Evolutionary conservation across 495 filamentous ascomycete genomes (phyloP), one percentile per base, ranked within the genome.

Genomic region (Haplographium delicatum): DNA sequence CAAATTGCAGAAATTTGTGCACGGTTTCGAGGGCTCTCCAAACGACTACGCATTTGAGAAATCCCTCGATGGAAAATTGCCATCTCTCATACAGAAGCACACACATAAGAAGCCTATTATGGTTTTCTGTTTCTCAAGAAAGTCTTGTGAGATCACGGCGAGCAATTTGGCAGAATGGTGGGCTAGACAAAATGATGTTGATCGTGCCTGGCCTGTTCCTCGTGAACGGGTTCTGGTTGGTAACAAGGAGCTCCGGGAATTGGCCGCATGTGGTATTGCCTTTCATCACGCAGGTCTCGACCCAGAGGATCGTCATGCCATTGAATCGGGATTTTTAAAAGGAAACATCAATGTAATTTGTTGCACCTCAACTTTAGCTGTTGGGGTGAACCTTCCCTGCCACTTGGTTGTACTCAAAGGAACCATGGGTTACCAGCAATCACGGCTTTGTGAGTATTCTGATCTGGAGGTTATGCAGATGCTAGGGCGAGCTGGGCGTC

Each of bases 391-490:
- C 60, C 69, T 98, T 15, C 93, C 93, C 9, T 93, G 93, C 49
- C 85, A 97, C 61, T 80, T 96, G 1, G 91, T 95, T 3, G 82
- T 98, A 7, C 82, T 98, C 45, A 98, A 97, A 64, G 89, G 89
- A 24, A 96, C 91, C 0, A 78, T 85, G 18, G 73, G 78, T 4
- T 98, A 81, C 66, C 73, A 79, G 33, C 79, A 84, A 42, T 33
- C 50, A 8, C 66, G 77, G 48, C 63, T 78, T 16, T 76, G 83
- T 44, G 90, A 98, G 62, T 95, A 93, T 56, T 82, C 87, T 0
- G 91, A 96, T 62, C 70, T 98, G 15, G 93, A 98, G 57, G 79
- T 98, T 52, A 96, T 95, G 88, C 93, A 98, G 62, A 98, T 98
- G 93, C 76, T 97, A 24, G 93, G 93, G 19, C 83, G 93, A 42